Evolutionary conservation across 2,329 filamentous ascomycete species (phyloP).

Genomic region (Fusarium mundagurra): DNA sequence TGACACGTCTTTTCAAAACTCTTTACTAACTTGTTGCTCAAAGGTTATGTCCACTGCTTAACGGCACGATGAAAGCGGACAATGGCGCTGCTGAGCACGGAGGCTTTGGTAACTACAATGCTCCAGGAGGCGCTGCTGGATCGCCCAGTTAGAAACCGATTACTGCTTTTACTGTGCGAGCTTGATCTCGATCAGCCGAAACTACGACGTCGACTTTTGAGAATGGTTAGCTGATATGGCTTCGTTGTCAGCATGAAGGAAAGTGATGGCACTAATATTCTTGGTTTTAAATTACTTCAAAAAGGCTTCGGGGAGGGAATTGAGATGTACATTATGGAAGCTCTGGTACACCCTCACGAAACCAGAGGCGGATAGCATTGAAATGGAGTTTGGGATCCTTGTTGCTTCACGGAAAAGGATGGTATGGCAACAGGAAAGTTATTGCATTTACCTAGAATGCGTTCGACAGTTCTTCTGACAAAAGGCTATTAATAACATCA

Average conservation of each 20-base stretch:
- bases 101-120: constrained; percentile 66
- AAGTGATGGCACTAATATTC: neutral
- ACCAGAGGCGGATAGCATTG: constrained; percentile 20
- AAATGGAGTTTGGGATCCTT: constrained; percentile 26
- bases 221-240: neutral
- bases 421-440: constrained; percentile 1
- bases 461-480: neutral
- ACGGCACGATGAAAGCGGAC: constrained; percentile 78
- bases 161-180: neutral
- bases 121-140: constrained; percentile 48
- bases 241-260: neutral
- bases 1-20: constrained; percentile 4
- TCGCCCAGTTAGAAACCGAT: constrained; percentile 43
- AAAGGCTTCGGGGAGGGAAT: neutral
- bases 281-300: constrained; percentile 14
- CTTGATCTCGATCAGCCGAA: neutral
- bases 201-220: neutral
- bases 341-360: neutral
- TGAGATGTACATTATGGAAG: neutral
- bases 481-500: constrained; percentile 16
- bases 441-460: constrained; percentile 12
- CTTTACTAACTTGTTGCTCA: constrained; percentile 43
- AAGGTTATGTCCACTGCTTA: constrained; percentile 85
- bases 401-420: constrained; percentile 25
- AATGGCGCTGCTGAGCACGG: constrained; percentile 65